Percentiles rank a stretch among this genome's conserved stretches.
phyloP scores from a whole-genome alignment of 2,329 filamentous ascomycete species.

The Penicillium sp. region DNA sequence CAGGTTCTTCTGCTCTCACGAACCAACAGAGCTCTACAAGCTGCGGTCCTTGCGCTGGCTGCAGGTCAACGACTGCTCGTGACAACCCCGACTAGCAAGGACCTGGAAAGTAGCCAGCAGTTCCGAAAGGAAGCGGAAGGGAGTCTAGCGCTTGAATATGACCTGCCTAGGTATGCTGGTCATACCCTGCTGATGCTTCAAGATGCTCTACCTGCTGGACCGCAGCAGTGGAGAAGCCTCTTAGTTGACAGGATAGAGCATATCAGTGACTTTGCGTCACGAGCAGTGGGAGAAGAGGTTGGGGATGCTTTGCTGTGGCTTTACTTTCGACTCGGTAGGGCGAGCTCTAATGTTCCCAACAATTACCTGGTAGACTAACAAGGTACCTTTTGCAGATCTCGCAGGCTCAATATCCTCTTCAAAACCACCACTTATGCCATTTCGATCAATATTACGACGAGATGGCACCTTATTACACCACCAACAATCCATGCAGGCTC shows the following conservation, averaged over 20 bases:
- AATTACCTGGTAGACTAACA: not conserved
- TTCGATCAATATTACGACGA: conserved; percentile 18
- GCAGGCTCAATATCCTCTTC: conserved; percentile 18
- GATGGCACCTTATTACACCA: conserved; percentile 17
- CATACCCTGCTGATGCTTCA: conserved; percentile 20
- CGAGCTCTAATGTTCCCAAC: rapidly evolving
- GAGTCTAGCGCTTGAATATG: conserved; percentile 10
- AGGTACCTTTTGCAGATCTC: conserved; percentile 11
- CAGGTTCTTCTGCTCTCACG: conserved; percentile 22
- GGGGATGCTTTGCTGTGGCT: conserved; percentile 22
- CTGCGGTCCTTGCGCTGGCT: conserved; percentile 23
- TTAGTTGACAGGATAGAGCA: conserved; percentile 7
- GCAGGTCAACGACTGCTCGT: conserved; percentile 15
- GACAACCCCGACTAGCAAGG: not conserved
- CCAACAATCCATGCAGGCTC: not conserved
- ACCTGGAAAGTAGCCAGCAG: conserved; percentile 5
- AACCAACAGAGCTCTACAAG: conserved; percentile 16
- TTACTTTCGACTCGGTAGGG: conserved; percentile 20
- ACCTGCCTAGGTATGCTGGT: conserved; percentile 14
- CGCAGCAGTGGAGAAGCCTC: conserved; percentile 17
- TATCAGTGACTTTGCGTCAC: conserved; percentile 3
- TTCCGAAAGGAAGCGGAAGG: conserved; percentile 22
- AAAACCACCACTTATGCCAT: conserved; percentile 19
- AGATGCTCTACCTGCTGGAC: conserved; percentile 14
- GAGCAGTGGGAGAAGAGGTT: conserved; percentile 10